phyloP scores from a whole-genome alignment of 179 eudicot species.

The Patellifolia procumbens region DNA sequence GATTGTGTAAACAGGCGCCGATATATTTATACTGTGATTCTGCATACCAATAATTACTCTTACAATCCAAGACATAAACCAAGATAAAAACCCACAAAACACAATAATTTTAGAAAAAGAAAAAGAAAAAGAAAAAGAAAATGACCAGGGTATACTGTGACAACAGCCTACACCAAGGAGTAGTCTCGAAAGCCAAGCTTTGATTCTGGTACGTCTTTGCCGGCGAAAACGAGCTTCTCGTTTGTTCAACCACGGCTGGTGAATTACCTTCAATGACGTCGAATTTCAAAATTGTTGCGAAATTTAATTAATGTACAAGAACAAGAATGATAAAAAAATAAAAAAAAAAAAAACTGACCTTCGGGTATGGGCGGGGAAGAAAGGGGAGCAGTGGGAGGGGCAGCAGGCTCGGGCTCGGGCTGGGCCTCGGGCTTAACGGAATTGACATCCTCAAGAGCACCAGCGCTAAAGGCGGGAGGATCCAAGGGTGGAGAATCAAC shows the following conservation, averaged over 20 bases:
- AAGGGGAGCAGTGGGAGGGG: constrained; percentile 23
- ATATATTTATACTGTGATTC: constrained; percentile 54
- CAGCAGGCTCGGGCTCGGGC: constrained; percentile 25
- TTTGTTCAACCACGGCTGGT: constrained; percentile 42
- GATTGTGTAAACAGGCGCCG: constrained; percentile 46
- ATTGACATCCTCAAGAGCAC: constrained; percentile 29
- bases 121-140: too few species aligned
- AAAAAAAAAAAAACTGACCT: constrained; percentile 34
- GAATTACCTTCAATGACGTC: constrained; percentile 36
- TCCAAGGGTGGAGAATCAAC: too few species aligned
- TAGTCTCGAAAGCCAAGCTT: too few species aligned
- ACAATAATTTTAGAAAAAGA: neutral
- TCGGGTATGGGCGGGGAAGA: constrained; percentile 41
- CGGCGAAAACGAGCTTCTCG: constrained; percentile 46
- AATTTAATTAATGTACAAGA: neutral
- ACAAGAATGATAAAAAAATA: neutral
- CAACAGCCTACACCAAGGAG: too few species aligned
- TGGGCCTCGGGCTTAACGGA: constrained; percentile 34
- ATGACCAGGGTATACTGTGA: constrained; percentile 41
- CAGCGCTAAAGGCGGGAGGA: too few species aligned
- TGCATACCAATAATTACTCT: constrained; percentile 39
- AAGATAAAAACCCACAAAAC: neutral
- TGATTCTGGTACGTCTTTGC: constrained; percentile 42
- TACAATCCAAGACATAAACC: neutral
- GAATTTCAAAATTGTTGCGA: neutral